Evolutionary conservation across 1,139 yeast species (phyloP).

Genomic region (Geotrichum macrosporum): DNA sequence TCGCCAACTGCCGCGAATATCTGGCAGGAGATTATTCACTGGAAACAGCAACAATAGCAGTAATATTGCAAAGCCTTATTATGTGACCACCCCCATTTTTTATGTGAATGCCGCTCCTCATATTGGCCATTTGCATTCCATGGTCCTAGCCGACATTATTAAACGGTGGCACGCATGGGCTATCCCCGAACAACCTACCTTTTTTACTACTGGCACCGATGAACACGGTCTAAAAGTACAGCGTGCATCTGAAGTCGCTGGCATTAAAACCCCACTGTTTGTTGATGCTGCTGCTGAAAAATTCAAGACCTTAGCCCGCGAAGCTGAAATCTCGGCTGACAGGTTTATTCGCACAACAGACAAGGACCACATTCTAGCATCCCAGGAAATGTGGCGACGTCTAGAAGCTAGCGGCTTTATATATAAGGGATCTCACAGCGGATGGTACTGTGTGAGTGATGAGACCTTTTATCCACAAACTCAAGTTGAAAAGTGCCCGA

Average conservation of each 20-base stretch:
- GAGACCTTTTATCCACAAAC: constrained; percentile 89
- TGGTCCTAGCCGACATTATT: constrained; percentile 76
- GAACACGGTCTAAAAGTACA: constrained; percentile 95
- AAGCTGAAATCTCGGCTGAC: constrained; percentile 57
- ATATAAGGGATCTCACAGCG: constrained; percentile 77
- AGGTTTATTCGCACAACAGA: constrained; percentile 92
- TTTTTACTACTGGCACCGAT: constrained; percentile 88
- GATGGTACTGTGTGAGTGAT: constrained; percentile 94
- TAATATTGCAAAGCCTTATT: constrained; percentile 35
- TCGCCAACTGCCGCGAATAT: too few species aligned
- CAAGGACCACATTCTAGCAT: constrained; percentile 63
- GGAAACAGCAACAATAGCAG: constrained; percentile 1
- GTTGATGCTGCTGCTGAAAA: constrained; percentile 66
- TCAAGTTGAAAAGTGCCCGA: constrained; percentile 58
- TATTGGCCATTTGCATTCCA: constrained; percentile 86
- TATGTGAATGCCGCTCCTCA: constrained; percentile 96
- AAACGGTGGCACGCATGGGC: constrained; percentile 63
- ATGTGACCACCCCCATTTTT: constrained; percentile 88
- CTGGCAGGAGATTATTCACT: constrained; percentile 30
- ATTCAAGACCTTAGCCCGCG: constrained; percentile 58
- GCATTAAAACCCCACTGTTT: constrained; percentile 56
- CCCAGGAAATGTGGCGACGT: constrained; percentile 61
- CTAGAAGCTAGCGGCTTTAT: constrained; percentile 61
- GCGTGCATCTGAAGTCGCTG: constrained; percentile 58
- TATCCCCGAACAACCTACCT: constrained; percentile 43